Conservation (phyloP, 1,139 yeast species). For the Hyphopichia pseudoburtonii region DNA sequence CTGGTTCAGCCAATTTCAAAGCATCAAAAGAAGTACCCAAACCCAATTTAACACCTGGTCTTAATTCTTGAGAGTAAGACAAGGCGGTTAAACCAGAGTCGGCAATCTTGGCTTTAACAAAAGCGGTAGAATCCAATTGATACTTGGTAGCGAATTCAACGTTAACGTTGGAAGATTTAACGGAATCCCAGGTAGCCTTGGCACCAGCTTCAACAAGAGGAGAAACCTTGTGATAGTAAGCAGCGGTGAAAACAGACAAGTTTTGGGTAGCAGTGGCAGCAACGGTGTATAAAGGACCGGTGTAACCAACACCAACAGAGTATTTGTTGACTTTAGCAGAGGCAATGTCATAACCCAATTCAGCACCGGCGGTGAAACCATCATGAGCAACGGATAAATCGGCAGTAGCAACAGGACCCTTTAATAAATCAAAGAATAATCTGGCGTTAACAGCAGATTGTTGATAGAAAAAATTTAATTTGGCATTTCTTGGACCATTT, state of each 20-base stretch:
- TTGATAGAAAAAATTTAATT: constrained; percentile 86
- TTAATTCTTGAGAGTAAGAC: constrained; percentile 91
- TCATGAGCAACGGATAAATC: constrained; percentile 94
- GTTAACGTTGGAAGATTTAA: constrained; percentile 63
- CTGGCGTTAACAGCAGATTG: constrained; percentile 94
- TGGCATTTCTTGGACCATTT: constrained; percentile 84
- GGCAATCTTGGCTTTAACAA: constrained; percentile 95
- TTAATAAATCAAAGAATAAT: constrained; percentile 90
- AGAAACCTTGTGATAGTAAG: constrained; percentile 95
- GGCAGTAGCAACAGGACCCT: constrained; percentile 95
- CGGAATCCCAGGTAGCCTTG: constrained; percentile 93
- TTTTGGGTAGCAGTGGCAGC: constrained; percentile 89
- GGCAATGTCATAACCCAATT: constrained; percentile 93
- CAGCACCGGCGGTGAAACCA: constrained; percentile 97
- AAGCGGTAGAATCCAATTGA: constrained; percentile 80
- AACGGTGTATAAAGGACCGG: constrained; percentile 83
- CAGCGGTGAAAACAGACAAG: constrained; percentile 89
- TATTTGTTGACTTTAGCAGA: constrained; percentile 92
- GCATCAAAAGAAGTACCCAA: constrained; percentile 98
- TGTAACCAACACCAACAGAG: constrained; percentile 93
- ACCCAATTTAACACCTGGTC: constrained; percentile 97
- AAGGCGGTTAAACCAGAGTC: constrained; percentile 95
- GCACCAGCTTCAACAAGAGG: constrained; percentile 96
- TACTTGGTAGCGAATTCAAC: constrained; percentile 97
- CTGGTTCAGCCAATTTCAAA: constrained; percentile 92